Conservation (phyloP, 2,329 filamentous ascomycete species). For the Phoma sp. region DNA sequence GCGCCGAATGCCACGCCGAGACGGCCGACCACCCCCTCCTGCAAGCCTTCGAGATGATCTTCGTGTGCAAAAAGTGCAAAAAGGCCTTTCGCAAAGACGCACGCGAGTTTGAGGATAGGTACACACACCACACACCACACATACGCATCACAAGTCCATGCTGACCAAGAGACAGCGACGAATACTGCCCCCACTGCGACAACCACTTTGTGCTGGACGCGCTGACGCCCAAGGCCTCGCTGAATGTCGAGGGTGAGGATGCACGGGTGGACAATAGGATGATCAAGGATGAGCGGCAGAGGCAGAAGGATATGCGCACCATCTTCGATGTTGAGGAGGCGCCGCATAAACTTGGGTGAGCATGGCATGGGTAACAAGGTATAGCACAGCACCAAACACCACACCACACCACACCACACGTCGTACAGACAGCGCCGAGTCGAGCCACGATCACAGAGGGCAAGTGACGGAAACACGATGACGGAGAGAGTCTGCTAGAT, state of each 20-base stretch:
- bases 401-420: neutral
- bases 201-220: slow-evolving; percentile 98
- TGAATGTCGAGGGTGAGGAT: slow-evolving; percentile 92
- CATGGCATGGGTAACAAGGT: neutral
- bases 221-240: slow-evolving; percentile 77
- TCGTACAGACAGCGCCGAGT: slow-evolving; percentile 17
- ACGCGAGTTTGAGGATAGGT: slow-evolving; percentile 83
- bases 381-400: neutral
- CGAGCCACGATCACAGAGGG: neutral
- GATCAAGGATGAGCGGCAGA: slow-evolving; percentile 87
- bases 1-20: slow-evolving; percentile 90
- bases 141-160: slow-evolving; percentile 1
- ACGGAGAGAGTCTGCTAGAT: slow-evolving; percentile 22
- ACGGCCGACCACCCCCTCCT: slow-evolving; percentile 76
- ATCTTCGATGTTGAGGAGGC: slow-evolving; percentile 80
- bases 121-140: neutral
- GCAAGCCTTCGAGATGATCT: slow-evolving; percentile 85
- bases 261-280: slow-evolving; percentile 80
- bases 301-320: slow-evolving; percentile 63
- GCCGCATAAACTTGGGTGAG: slow-evolving; percentile 76
- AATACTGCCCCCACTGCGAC: slow-evolving; percentile 98
- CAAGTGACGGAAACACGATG: neutral
- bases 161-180: slow-evolving; percentile 66
- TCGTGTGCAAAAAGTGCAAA: slow-evolving; percentile 98
- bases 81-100: slow-evolving; percentile 97